Evolutionary conservation across 306 rosid genomes (phyloP).

Genomic region (Sindora glabra): DNA sequence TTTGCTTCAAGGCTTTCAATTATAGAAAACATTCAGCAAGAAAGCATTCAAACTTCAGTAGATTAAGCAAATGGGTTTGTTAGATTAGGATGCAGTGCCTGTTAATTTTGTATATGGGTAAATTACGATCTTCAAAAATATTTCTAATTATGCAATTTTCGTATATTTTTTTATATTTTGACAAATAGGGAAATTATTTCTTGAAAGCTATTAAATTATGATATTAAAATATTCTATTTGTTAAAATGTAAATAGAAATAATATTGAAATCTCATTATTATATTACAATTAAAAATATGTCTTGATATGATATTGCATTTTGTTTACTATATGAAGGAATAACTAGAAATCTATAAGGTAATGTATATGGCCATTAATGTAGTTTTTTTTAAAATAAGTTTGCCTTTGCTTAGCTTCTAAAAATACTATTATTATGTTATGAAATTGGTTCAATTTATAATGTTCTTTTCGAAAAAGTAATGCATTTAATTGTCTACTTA

Average conservation of each 20-base stretch:
- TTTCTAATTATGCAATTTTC: no score
- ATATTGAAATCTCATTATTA: no score
- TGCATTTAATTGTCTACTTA: no score
- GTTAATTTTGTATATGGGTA: slow-evolving; percentile 23
- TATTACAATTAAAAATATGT: no score
- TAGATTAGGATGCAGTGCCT: slow-evolving; percentile 80
- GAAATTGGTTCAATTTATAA: slow-evolving; percentile 4
- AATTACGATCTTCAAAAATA: no score
- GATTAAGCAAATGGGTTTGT: slow-evolving; percentile 86
- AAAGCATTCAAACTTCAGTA: slow-evolving; percentile 79
- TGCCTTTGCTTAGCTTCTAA: slow-evolving; percentile 4
- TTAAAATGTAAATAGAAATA: neutral
- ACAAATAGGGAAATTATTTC: no score
- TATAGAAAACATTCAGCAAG: slow-evolving; percentile 92
- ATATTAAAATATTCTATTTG: neutral
- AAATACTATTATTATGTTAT: no score
- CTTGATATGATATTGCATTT: no score
- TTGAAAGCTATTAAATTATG: no score
- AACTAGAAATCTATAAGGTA: no score
- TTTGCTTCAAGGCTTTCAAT: slow-evolving; percentile 43
- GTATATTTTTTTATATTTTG: no score
- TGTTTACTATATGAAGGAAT: no score
- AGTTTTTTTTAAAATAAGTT: slow-evolving; percentile 13
- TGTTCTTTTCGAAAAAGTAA: neutral
- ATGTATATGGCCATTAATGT: slow-evolving; percentile 3